A percentile compares a stretch with the other conserved stretches of the same genome.
Evolutionary conservation across 805 yeast species (phyloP).

Genomic region (Kuraishia hungarica): DNA sequence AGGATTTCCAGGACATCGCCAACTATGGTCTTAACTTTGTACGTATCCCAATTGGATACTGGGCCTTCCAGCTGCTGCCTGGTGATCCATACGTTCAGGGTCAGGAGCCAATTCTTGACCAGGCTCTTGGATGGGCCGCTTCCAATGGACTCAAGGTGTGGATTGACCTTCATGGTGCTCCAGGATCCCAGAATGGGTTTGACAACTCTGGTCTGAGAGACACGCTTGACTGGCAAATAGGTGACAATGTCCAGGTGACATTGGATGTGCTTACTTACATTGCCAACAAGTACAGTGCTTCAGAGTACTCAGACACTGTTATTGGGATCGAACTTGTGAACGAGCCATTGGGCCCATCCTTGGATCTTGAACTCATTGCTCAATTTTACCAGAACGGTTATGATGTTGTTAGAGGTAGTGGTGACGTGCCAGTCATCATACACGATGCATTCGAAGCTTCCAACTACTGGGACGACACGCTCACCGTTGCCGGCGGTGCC

Average conservation of each 20-base stretch:
- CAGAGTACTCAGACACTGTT: slow-evolving; percentile 43
- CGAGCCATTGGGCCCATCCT: slow-evolving; percentile 56
- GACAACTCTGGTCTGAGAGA: slow-evolving; percentile 90
- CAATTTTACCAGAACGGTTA: slow-evolving; percentile 34
- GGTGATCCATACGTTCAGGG: slow-evolving; percentile 86
- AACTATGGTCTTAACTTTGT: slow-evolving; percentile 70
- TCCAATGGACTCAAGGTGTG: slow-evolving; percentile 61
- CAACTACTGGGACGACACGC: slow-evolving; percentile 45
- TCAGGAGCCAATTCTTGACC: slow-evolving; percentile 61
- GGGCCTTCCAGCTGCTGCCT: slow-evolving; percentile 66
- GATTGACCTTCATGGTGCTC: slow-evolving; percentile 95
- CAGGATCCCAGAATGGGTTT: slow-evolving; percentile 94
- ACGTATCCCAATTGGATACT: slow-evolving; percentile 89
- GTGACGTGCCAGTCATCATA: slow-evolving; percentile 38
- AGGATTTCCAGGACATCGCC: slow-evolving; percentile 56
- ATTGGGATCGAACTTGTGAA: slow-evolving; percentile 64
- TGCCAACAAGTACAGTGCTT: slow-evolving; percentile 42
- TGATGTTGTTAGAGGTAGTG: slow-evolving; percentile 28
- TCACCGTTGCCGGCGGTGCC: slow-evolving; percentile 25
- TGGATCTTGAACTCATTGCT: slow-evolving; percentile 34
- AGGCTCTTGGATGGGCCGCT: slow-evolving; percentile 71
- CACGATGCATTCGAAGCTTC: slow-evolving; percentile 59
- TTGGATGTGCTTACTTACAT: slow-evolving; percentile 40
- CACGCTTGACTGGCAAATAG: slow-evolving; percentile 35
- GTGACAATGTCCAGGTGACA: slow-evolving; percentile 38